phyloP scores from a whole-genome alignment of 768 basidiomycete species.

The Boletus fagicola region DNA sequence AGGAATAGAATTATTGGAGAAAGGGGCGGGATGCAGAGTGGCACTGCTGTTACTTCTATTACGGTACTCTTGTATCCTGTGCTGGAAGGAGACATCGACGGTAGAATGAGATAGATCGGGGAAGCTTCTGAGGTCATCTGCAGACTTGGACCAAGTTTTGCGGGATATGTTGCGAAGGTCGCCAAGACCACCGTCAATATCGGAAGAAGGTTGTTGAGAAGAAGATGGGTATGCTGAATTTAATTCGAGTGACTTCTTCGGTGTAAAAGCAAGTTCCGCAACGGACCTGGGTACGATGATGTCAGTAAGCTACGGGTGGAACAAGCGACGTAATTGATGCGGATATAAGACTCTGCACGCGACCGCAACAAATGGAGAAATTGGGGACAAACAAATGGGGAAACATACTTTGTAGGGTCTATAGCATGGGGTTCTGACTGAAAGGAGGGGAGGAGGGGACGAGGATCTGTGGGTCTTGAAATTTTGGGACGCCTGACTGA shows the following conservation, averaged over 20 bases:
- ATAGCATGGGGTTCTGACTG: conserved; percentile 47
- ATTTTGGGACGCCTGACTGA: conserved; percentile 71
- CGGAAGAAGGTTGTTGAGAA: conserved; percentile 32
- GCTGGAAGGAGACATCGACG: conserved; percentile 53
- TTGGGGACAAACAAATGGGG: background rate
- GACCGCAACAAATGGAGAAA: conserved; percentile 4
- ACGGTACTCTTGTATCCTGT: conserved; percentile 64
- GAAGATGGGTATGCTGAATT: conserved; percentile 32
- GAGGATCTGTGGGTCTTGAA: conserved; percentile 78
- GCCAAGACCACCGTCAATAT: conserved; percentile 44
- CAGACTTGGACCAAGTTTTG: conserved; percentile 77
- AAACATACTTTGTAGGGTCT: conserved; percentile 53
- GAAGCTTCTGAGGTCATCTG: conserved; percentile 70
- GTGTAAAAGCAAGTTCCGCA: conserved; percentile 54
- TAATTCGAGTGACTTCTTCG: conserved; percentile 45
- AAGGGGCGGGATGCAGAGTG: conserved; percentile 42
- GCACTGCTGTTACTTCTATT: conserved; percentile 56
- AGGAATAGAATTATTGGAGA: conserved; percentile 25
- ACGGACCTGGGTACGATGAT: conserved; percentile 51
- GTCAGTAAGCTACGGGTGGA: conserved; percentile 17
- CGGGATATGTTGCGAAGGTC: conserved; percentile 70
- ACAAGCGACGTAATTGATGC: conserved; percentile 7
- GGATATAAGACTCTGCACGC: conserved; percentile 1
- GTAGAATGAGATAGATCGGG: conserved; percentile 35
- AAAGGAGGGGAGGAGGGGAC: conserved; percentile 57